phyloP scores from a whole-genome alignment of 2,329 filamentous ascomycete genomes.

The Colletotrichum eleusines region DNA sequence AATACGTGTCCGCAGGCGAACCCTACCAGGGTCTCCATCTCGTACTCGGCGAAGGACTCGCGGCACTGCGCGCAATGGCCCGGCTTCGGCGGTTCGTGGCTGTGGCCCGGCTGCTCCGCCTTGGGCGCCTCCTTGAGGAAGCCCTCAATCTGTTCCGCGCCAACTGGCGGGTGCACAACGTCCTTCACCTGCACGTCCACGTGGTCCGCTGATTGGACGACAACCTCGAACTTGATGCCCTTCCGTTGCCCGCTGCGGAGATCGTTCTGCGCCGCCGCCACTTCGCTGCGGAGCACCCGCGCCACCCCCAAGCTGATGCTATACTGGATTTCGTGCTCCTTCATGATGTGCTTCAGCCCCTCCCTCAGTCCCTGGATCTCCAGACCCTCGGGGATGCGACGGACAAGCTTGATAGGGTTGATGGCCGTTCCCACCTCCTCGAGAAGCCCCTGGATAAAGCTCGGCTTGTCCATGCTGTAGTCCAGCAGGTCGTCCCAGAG shows the following conservation, averaged over 20 bases:
- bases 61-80: slow-evolving; percentile 72
- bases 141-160: slow-evolving; percentile 42
- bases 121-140: slow-evolving; percentile 23
- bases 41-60: slow-evolving; percentile 69
- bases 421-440: slow-evolving; percentile 96
- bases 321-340: slow-evolving; percentile 95
- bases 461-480: slow-evolving; percentile 97
- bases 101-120: slow-evolving; percentile 49
- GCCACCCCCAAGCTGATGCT: slow-evolving; percentile 93
- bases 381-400: slow-evolving; percentile 90
- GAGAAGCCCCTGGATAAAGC: slow-evolving; percentile 90
- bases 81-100: slow-evolving; percentile 54
- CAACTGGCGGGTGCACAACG: slow-evolving; percentile 44
- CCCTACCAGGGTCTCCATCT: slow-evolving; percentile 79
- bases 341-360: slow-evolving; percentile 89
- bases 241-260: slow-evolving; percentile 83
- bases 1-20: slow-evolving; percentile 88
- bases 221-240: slow-evolving; percentile 90
- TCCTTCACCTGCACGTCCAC: slow-evolving; percentile 59
- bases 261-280: slow-evolving; percentile 83
- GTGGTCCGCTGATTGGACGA: slow-evolving; percentile 58
- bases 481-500: slow-evolving; percentile 95
- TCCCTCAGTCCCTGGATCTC: slow-evolving; percentile 92
- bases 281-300: slow-evolving; percentile 86
- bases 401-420: slow-evolving; percentile 89